phyloP scores from a whole-genome alignment of 148 eudicot species.

The Heliamphora exappendiculata region DNA sequence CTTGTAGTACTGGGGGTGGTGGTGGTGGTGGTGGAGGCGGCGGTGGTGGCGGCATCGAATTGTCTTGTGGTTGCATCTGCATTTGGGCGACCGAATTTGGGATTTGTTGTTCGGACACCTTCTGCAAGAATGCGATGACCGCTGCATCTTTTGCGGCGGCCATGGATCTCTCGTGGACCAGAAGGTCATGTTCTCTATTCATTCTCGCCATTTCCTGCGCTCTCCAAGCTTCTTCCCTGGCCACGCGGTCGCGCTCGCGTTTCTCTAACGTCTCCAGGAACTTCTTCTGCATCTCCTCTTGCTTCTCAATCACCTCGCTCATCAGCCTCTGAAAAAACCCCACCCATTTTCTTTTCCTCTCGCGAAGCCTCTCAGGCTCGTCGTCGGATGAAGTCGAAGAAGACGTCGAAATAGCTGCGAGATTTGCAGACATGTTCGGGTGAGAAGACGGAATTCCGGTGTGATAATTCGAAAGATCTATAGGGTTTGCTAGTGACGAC shows the following conservation, averaged over 20 bases:
- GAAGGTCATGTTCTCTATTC: conserved; percentile 57
- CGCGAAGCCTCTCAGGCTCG: conserved; percentile 44
- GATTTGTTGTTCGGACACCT: conserved; percentile 52
- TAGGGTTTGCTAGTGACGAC: not conserved
- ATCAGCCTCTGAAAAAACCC: conserved; percentile 59
- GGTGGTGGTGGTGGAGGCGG: too few relatives aligned
- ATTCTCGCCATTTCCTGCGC: conserved; percentile 60
- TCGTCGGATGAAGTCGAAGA: conserved; percentile 83
- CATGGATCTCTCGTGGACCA: conserved; percentile 62
- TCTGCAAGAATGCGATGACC: conserved; percentile 54
- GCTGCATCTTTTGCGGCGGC: conserved; percentile 84
- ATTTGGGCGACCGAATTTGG: conserved; percentile 16
- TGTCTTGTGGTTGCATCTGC: not conserved
- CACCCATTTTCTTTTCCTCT: conserved; percentile 77
- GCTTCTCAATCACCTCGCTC: conserved; percentile 66
- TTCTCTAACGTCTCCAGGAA: conserved; percentile 68
- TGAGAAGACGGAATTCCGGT: conserved; percentile 3
- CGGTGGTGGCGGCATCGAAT: conserved; percentile 10
- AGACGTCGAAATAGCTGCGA: conserved; percentile 39
- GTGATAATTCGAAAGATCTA: too few relatives aligned
- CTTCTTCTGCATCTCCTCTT: conserved; percentile 62
- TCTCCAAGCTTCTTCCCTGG: conserved; percentile 81
- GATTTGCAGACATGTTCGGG: conserved; percentile 4
- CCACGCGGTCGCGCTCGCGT: conserved; percentile 57
- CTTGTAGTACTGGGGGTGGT: too few relatives aligned